Base-by-base conservation (phyloP, 495 filamentous ascomycete species). In the Penicillium samsonianum region DNA sequence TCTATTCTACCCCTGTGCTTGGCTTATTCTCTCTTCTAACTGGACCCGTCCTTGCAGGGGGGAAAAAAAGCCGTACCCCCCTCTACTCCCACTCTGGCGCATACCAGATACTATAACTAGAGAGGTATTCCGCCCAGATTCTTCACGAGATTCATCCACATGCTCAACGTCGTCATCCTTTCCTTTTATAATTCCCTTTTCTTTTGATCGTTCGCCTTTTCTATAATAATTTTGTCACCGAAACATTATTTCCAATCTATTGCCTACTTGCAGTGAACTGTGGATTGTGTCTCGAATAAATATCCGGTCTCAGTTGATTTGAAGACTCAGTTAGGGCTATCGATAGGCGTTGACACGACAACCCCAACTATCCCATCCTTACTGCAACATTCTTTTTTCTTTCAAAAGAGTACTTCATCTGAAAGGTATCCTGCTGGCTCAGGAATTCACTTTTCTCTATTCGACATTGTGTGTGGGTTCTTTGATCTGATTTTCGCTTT, bases 331-430 rank as follows among this genome's bases (percentile, higher is more conserved):
- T 67, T 70, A 69, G 68, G 62, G 65, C 65, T 69, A 73, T 68
- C 66, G 69, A 73, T 70, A 69, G 55, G 65, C 61, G 74, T 78
- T 78, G 73, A 78, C 75, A 73, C 70, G 74, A 78, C 75, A 76
- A 78, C 74, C 63, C 63, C 61, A 61, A 64, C 71, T 63, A 75
- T 73, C 73, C 70, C 62, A 75, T 73, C 73, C 72, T 76, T 76
- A 70, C 73, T 50, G 67, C 74, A 67, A 72, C 72, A 75, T 72
- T 67, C 63, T 55, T 68, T 63, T 60, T 46, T 35, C 25, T 25
- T 26, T 46, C 59, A 42, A 48, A 40, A 17, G 47, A 63, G 57
- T 62, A 59, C 58, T 67, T 64, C 30, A 65, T 55, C 57, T 38
- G 51, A 42, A 51, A 55, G 60, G 58, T 58, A 25, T 68, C 68